phyloP scores from a whole-genome alignment of 164 flowering plant genomes.

The Paratinospora sagittata region DNA sequence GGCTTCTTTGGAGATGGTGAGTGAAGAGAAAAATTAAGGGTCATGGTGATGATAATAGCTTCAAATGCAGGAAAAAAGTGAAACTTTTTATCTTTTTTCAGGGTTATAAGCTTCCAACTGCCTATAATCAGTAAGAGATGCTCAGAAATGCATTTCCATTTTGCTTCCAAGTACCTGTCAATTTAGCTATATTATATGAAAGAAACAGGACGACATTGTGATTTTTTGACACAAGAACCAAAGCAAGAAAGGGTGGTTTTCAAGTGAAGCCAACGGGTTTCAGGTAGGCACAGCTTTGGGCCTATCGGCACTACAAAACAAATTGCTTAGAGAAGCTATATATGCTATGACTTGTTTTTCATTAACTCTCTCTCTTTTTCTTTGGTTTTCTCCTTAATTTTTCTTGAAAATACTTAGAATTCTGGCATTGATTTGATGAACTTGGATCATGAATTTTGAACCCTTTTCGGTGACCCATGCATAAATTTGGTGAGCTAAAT shows the following conservation, averaged over 20 bases:
- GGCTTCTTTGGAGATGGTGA: neutral
- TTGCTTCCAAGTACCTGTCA: neutral
- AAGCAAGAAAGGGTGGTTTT: neutral
- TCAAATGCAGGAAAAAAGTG: no score
- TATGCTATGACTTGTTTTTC: no score
- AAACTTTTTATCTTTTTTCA: no score
- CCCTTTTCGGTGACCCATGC: no score
- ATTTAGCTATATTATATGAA: neutral
- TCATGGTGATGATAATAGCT: neutral
- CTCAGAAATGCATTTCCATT: neutral
- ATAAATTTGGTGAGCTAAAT: no score
- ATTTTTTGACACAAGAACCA: neutral
- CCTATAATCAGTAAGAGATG: neutral
- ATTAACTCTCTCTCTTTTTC: no score
- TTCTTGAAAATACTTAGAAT: neutral
- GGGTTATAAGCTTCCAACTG: neutral
- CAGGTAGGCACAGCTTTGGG: conserved; percentile 3
- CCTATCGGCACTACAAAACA: conserved; percentile 1
- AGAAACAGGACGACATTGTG: neutral
- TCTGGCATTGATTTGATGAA: neutral
- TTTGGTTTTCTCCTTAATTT: no score
- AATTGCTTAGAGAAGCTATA: no score
- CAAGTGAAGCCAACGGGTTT: neutral
- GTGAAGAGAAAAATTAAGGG: neutral
- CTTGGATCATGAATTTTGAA: neutral